These are phyloP conservation scores for Fusarium citri DNA, from an alignment of 2,329 filamentous ascomycete species.

Conservation along the genomic window DNA sequence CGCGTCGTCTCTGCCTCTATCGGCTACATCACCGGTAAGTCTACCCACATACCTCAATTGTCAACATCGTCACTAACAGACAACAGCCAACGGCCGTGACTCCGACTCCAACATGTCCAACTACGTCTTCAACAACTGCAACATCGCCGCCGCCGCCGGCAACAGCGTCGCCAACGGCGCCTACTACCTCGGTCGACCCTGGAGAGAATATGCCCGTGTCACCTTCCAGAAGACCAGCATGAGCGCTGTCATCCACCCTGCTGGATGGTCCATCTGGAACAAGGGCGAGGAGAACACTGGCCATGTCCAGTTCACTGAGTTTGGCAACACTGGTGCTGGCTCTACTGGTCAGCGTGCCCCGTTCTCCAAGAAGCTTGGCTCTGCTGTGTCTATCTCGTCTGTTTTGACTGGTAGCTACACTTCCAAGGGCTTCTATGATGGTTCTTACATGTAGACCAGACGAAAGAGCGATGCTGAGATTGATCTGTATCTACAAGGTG, in stretches of 20 bases:
- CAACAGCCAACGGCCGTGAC: constrained; percentile 56
- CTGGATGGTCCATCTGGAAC: constrained; percentile 70
- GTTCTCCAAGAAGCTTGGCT: constrained; percentile 49
- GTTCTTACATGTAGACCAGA: constrained; percentile 31
- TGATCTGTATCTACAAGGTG: background rate
- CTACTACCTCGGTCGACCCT: constrained; percentile 63
- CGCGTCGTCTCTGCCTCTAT: constrained; percentile 50
- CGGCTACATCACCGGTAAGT: constrained; percentile 58
- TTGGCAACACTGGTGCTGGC: constrained; percentile 67
- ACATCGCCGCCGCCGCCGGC: constrained; percentile 54
- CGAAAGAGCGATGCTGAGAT: fast-evolving
- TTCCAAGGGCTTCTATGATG: constrained; percentile 38
- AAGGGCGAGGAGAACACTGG: constrained; percentile 59
- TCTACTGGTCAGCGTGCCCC: constrained; percentile 58
- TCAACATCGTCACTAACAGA: fast-evolving
- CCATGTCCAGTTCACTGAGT: constrained; percentile 69
- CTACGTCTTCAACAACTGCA: constrained; percentile 61
- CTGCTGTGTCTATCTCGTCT: constrained; percentile 50
- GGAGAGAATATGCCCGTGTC: constrained; percentile 60
- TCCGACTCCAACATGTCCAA: constrained; percentile 51
- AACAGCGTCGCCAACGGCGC: constrained; percentile 52
- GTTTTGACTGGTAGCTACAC: constrained; percentile 42
- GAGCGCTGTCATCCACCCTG: constrained; percentile 66
- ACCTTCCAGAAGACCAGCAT: constrained; percentile 63
- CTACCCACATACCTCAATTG: fast-evolving